Evolutionary conservation across 805 yeast genomes (phyloP).

Genomic region (Brettanomyces naardenensis): DNA sequence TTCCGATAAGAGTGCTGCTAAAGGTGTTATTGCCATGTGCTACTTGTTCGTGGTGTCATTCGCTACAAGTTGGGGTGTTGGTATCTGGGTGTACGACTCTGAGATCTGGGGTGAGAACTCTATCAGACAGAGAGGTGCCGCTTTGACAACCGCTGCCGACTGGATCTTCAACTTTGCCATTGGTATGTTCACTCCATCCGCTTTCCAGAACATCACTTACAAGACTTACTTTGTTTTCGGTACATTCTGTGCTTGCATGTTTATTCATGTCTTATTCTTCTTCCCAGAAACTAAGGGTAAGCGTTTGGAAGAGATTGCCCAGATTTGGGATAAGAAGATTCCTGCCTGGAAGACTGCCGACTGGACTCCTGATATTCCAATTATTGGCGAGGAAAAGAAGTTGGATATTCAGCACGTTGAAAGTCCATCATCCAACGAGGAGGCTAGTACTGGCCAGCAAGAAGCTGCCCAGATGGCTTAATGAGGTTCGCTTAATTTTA

Average conservation of each 20-base stretch:
- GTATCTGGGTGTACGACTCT: slow-evolving; percentile 80
- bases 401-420: slow-evolving; percentile 2
- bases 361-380: slow-evolving; percentile 2
- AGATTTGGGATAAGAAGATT: slow-evolving; percentile 3
- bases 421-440: slow-evolving; percentile 27
- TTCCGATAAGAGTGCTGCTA: slow-evolving; percentile 53
- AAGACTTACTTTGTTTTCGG: slow-evolving; percentile 69
- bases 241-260: slow-evolving; percentile 3
- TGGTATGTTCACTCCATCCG: slow-evolving; percentile 80
- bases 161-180: slow-evolving; percentile 88
- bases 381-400: slow-evolving; percentile 1
- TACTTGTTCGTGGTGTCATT: slow-evolving; percentile 62
- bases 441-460: slow-evolving; percentile 40
- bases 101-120: slow-evolving; percentile 69
- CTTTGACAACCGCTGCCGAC: slow-evolving; percentile 79
- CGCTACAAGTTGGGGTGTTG: slow-evolving; percentile 88
- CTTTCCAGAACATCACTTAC: slow-evolving; percentile 73
- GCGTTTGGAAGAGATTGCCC: slow-evolving; percentile 2
- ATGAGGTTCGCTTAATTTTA: too few relatives aligned
- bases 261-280: slow-evolving; percentile 1
- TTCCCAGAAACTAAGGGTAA: slow-evolving; percentile 5
- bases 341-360: slow-evolving; percentile 2
- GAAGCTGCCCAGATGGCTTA: too few relatives aligned
- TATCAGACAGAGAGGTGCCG: slow-evolving; percentile 81
- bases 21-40: slow-evolving; percentile 56